A percentile compares a stretch with the other conserved stretches of the same genome.
phyloP scores from a whole-genome alignment of 306 rosid species.

The Glycyrrhiza uralensis region DNA sequence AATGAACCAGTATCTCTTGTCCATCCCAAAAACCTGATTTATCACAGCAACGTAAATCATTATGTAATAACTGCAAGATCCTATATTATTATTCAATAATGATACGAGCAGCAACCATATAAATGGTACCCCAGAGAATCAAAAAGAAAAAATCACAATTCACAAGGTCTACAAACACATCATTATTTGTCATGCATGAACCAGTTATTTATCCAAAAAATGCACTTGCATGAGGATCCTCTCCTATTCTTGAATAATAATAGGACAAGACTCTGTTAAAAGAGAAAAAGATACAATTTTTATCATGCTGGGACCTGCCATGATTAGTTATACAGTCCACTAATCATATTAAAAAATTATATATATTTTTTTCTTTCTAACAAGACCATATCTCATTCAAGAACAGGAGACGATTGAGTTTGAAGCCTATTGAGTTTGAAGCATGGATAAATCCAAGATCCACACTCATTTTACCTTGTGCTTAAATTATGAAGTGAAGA shows the following conservation, averaged over 20 bases:
- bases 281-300: not conserved
- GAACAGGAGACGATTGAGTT: not conserved
- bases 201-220: not conserved
- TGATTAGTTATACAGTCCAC: not conserved
- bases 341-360: too few relatives aligned
- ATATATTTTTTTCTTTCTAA: too few relatives aligned
- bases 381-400: not conserved
- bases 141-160: not conserved
- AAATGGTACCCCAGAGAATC: not conserved
- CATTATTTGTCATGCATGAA: not conserved
- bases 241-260: not conserved
- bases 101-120: not conserved
- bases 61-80: not conserved
- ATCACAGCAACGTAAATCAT: conserved; percentile 11
- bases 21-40: conserved; percentile 89
- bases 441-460: not conserved
- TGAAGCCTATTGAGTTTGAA: not conserved
- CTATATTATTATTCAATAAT: not conserved
- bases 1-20: conserved; percentile 85
- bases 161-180: not conserved
- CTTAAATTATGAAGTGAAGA: not conserved
- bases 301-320: not conserved
- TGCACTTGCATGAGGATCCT: not conserved
- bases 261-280: not conserved
- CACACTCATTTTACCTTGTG: too few relatives aligned